Percentiles rank a stretch among this genome's conserved stretches.
These are phyloP conservation scores for Salinomyces thailandicus DNA, from an alignment of 2,329 filamentous ascomycete genomes.

Conservation along the genomic window DNA sequence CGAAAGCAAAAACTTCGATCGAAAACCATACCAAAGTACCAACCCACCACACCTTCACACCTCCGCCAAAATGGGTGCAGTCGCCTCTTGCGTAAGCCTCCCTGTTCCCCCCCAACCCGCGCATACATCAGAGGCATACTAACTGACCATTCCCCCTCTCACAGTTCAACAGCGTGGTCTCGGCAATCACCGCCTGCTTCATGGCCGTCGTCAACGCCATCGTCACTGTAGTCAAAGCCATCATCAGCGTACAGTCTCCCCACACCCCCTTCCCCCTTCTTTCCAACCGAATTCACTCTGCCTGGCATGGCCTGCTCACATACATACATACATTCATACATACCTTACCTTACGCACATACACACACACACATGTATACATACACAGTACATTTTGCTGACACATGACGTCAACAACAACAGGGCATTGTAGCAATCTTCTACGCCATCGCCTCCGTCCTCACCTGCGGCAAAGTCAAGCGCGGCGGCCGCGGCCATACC, in stretches of 20 bases:
- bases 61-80: constrained; percentile 60
- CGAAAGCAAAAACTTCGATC: too few species aligned
- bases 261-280: too few species aligned
- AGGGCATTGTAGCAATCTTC: constrained; percentile 41
- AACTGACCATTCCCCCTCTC: neutral
- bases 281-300: too few species aligned
- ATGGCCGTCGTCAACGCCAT: constrained; percentile 40
- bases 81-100: constrained; percentile 67
- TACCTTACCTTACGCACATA: too few species aligned
- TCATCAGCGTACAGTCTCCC: constrained; percentile 29
- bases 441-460: constrained; percentile 40
- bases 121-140: neutral
- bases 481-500: too few species aligned
- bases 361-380: too few species aligned
- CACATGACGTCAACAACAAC: too few species aligned
- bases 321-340: too few species aligned
- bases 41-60: too few species aligned
- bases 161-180: constrained; percentile 27
- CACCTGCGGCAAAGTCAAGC: constrained; percentile 35
- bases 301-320: too few species aligned
- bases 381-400: too few species aligned
- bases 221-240: constrained; percentile 35
- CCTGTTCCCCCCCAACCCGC: neutral
- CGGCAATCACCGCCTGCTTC: constrained; percentile 37
- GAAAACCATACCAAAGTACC: too few species aligned